Conservation (phyloP, 352 stramenopile genomes). For the Globisporangium cederbergense region DNA sequence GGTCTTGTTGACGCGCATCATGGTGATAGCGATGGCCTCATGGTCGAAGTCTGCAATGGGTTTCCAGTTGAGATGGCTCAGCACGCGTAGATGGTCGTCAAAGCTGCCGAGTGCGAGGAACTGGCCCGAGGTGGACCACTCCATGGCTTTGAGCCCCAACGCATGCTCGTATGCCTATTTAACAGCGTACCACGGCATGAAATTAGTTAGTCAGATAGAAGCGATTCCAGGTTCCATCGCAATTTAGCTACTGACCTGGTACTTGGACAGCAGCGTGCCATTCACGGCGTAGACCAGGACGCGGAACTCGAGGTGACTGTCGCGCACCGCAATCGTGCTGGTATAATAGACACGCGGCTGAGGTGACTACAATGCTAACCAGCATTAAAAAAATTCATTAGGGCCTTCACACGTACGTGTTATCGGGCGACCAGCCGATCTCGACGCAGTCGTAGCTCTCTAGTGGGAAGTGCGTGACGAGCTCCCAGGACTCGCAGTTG, state of each 20-base stretch:
- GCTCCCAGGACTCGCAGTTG: slow-evolving; percentile 68
- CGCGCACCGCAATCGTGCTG: slow-evolving; percentile 61
- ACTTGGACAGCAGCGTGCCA: slow-evolving; percentile 60
- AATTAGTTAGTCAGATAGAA: too few species aligned
- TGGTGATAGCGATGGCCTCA: slow-evolving; percentile 43
- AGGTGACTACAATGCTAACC: too few species aligned
- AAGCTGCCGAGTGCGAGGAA: slow-evolving; percentile 79
- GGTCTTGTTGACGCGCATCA: slow-evolving; percentile 37
- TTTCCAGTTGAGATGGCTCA: slow-evolving; percentile 80
- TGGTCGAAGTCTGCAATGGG: slow-evolving; percentile 73
- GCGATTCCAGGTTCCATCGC: too few species aligned
- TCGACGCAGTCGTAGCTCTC: slow-evolving; percentile 83
- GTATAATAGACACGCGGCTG: background rate
- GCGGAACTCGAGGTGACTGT: slow-evolving; percentile 73
- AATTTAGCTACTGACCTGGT: slow-evolving; percentile 23
- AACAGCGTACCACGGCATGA: background rate
- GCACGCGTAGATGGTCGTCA: slow-evolving; percentile 69
- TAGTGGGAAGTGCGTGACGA: slow-evolving; percentile 62
- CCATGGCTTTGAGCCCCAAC: slow-evolving; percentile 65
- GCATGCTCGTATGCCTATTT: slow-evolving; percentile 75
- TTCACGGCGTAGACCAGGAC: slow-evolving; percentile 70
- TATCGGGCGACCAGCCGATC: slow-evolving; percentile 63
- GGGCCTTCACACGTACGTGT: slow-evolving; percentile 37
- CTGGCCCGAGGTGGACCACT: slow-evolving; percentile 74
- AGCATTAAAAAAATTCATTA: too few species aligned